A percentile compares a stretch with the other conserved stretches of the same genome.
Evolutionary conservation across 495 filamentous ascomycete species (phyloP).

Genomic region (Trichocladium antarcticum): DNA sequence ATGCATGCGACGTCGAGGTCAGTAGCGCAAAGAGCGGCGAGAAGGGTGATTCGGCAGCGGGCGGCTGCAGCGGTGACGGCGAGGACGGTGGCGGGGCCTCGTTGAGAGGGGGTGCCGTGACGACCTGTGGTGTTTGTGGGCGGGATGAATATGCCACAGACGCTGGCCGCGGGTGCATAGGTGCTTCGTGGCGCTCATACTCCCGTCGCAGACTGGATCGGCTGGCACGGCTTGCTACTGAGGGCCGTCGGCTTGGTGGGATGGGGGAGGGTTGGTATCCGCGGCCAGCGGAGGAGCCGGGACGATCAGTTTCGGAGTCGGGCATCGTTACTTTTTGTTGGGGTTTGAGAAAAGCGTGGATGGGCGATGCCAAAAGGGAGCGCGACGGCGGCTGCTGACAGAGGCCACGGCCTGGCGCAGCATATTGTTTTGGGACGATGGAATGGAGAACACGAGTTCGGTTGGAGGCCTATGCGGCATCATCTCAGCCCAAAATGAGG

Average conservation of each 20-base stretch:
- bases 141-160: slow-evolving; percentile 13
- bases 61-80: slow-evolving; percentile 2
- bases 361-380: background rate
- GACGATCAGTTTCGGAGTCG: slow-evolving; percentile 16
- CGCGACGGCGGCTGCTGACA: background rate
- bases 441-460: too few species aligned
- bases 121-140: slow-evolving; percentile 10
- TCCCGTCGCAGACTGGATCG: slow-evolving; percentile 23
- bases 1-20: slow-evolving; percentile 32
- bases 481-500: too few species aligned
- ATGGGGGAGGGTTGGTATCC: slow-evolving; percentile 12
- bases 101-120: background rate
- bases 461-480: too few species aligned
- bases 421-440: slow-evolving; percentile 1
- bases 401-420: background rate
- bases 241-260: slow-evolving; percentile 23
- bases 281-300: slow-evolving; percentile 19
- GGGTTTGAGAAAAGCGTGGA: background rate
- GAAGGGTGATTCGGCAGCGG: too few species aligned
- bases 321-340: slow-evolving; percentile 12
- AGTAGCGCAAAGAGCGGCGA: slow-evolving; percentile 56
- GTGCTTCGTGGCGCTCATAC: slow-evolving; percentile 15
- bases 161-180: slow-evolving; percentile 6
- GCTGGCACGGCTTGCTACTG: slow-evolving; percentile 20
- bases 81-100: slow-evolving; percentile 4